Conservation (phyloP, 2,329 filamentous ascomycete genomes). For the Trichoderma atroviride region DNA sequence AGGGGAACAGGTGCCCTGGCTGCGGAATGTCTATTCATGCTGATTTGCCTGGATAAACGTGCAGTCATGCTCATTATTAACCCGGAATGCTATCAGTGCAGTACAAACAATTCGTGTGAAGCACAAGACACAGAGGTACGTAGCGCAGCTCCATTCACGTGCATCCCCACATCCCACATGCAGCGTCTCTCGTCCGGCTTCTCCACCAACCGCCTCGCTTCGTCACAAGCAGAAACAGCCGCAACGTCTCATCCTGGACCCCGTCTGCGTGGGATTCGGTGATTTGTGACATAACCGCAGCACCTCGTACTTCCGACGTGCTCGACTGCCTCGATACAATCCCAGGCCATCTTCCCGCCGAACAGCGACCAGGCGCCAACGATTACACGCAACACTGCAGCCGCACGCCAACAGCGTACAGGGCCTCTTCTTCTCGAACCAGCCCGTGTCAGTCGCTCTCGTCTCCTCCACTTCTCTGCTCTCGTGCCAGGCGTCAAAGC, state of each 20-base stretch:
- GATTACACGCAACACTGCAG: background rate
- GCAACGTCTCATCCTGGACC: constrained; percentile 7
- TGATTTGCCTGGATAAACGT: background rate
- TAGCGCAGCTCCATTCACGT: background rate
- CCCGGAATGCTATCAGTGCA: background rate
- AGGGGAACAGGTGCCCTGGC: too few species aligned
- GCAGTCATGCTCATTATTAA: background rate
- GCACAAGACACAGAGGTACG: background rate
- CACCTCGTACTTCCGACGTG: background rate
- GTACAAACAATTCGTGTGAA: background rate
- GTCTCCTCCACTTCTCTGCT: background rate
- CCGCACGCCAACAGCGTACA: background rate
- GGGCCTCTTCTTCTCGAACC: background rate
- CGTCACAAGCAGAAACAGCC: constrained; percentile 1
- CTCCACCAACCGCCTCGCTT: constrained; percentile 1
- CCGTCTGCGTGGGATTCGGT: background rate
- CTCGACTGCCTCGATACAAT: background rate
- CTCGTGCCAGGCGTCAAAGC: background rate
- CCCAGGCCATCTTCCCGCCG: background rate
- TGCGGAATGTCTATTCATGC: too few species aligned
- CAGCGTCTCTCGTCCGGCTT: background rate
- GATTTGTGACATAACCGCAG: background rate
- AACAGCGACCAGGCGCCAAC: background rate
- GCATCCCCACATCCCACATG: background rate
- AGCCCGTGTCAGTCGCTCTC: background rate